Conservation (phyloP, 176 grass and related monocot genomes). For the Carex parvula region DNA sequence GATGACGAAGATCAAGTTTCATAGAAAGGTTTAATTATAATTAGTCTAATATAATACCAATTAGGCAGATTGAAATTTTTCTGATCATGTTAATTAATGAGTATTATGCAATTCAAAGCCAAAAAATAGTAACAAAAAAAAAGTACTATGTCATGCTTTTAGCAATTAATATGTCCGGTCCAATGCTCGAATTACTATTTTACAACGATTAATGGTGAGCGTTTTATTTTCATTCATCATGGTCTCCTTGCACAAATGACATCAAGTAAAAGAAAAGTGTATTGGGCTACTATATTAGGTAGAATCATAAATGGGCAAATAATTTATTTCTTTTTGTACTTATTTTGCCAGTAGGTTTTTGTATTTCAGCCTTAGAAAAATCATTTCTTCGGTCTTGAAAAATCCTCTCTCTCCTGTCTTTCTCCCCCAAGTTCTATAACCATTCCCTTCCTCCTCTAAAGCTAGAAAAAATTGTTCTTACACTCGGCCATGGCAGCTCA, state of each 20-base stretch:
- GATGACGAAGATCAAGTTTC: background rate
- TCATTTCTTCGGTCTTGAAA: background rate
- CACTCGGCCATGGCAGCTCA: conserved; percentile 20
- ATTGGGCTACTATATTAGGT: background rate
- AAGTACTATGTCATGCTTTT: background rate
- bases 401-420: background rate
- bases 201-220: no score
- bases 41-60: background rate
- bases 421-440: background rate
- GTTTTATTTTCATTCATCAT: background rate
- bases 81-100: no score
- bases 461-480: background rate
- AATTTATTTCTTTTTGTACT: background rate
- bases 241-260: background rate
- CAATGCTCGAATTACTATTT: no score
- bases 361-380: background rate
- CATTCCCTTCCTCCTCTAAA: background rate
- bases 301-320: background rate
- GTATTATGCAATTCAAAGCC: no score
- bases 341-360: background rate
- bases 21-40: background rate
- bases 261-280: background rate
- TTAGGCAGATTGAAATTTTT: no score
- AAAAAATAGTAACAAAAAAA: background rate
- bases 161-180: background rate